These are phyloP conservation scores for Stephania japonica DNA, from an alignment of 164 flowering plant genomes.

Conservation along the genomic window DNA sequence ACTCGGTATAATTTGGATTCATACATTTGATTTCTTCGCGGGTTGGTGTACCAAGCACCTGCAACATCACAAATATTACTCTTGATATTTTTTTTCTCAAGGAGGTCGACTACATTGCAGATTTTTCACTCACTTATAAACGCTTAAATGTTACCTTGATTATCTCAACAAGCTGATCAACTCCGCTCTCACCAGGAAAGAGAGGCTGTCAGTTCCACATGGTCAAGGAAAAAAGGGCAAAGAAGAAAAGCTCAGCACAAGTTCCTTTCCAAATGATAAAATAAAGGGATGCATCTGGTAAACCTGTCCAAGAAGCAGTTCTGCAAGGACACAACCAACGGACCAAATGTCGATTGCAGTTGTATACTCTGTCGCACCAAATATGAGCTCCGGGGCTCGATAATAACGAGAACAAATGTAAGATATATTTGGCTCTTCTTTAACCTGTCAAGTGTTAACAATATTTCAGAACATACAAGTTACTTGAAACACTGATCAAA, in stretches of 20 bases:
- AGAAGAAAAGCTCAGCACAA: slow-evolving; percentile 2
- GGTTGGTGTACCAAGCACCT: slow-evolving; percentile 78
- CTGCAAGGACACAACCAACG: slow-evolving; percentile 78
- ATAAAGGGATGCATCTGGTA: slow-evolving; percentile 9
- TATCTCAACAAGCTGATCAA: slow-evolving; percentile 82
- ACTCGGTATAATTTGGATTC: slow-evolving; percentile 76
- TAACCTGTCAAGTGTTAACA: slow-evolving; percentile 54
- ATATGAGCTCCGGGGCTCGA: slow-evolving; percentile 85
- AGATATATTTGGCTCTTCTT: slow-evolving; percentile 83
- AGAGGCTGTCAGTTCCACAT: slow-evolving; percentile 41
- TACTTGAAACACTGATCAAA: neutral
- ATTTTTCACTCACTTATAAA: neutral
- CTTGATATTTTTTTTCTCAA: neutral
- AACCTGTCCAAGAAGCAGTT: slow-evolving; percentile 80
- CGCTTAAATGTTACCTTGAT: slow-evolving; percentile 44
- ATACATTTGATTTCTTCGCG: slow-evolving; percentile 76
- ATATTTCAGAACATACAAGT: neutral
- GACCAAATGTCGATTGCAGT: slow-evolving; percentile 89
- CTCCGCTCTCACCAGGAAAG: slow-evolving; percentile 77
- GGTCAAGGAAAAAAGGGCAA: slow-evolving; percentile 6
- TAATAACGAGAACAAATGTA: slow-evolving; percentile 86
- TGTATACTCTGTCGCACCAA: slow-evolving; percentile 83
- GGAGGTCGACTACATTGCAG: neutral
- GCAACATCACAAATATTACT: neutral
- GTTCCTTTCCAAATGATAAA: neutral